phyloP scores from a whole-genome alignment of 345 rosid genomes.

The Syzygium grande region DNA sequence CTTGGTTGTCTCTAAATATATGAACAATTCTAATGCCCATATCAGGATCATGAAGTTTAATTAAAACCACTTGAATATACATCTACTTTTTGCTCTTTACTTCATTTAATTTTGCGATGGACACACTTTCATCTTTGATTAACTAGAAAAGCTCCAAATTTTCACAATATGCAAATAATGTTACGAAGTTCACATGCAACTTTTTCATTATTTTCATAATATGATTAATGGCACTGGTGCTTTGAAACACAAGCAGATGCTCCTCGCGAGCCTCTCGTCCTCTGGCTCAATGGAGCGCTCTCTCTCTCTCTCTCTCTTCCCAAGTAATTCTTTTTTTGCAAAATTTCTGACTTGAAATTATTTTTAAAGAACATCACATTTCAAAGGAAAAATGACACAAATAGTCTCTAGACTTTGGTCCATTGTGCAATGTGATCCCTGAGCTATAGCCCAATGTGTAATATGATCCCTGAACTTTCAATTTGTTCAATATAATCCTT shows the following conservation, averaged over 20 bases:
- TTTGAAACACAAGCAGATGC: background rate
- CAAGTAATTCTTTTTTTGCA: background rate
- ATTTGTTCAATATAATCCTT: too few relatives aligned
- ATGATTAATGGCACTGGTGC: too few relatives aligned
- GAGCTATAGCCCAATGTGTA: too few relatives aligned
- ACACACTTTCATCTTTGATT: background rate
- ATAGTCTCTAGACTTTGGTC: too few relatives aligned
- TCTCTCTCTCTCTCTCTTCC: background rate
- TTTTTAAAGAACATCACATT: background rate
- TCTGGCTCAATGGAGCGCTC: background rate
- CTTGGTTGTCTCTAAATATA: background rate
- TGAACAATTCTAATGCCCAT: background rate
- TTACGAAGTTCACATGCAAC: background rate
- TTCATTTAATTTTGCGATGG: background rate
- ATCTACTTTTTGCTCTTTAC: background rate
- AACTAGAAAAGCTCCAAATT: background rate
- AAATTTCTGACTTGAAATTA: background rate
- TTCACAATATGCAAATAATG: background rate
- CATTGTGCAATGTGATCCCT: too few relatives aligned
- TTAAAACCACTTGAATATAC: background rate
- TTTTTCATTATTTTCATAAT: background rate
- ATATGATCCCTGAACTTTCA: too few relatives aligned
- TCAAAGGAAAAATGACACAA: background rate
- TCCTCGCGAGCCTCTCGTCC: background rate
- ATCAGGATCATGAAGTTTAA: background rate